Evolutionary conservation across 2,329 filamentous ascomycete species (phyloP), one percentile per base, ranked within the genome.

Genomic region (Aspergillus texensis): DNA sequence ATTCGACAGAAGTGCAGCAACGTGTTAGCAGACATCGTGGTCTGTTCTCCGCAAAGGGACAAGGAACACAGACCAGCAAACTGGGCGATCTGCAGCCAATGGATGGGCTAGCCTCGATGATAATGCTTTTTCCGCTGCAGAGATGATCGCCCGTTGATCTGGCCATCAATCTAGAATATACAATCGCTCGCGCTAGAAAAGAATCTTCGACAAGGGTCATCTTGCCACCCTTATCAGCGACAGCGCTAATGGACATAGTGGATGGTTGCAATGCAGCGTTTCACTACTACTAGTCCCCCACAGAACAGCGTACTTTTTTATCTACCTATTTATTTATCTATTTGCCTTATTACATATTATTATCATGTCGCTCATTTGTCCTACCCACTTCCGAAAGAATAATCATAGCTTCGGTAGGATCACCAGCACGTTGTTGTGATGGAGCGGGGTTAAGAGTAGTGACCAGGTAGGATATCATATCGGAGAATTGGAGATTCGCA

Each of bases 251-350:
- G n/a, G 28, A 19, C 5, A 30, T 14, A 21, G 46, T 50, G 26
- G 24, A 54, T 55, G 52, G 52, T 55, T 55, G 52, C 52, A 55
- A 21, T 55, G 52, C 52, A 55, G 52, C 34, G 52, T 55, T 55
- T 55, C 52, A 39, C 30, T 55, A 24, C 16, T n/a, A 24, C 16
- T n/a, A 54, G 6, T 54, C 30, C 52, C 28, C 10, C 52, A 24
- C 30, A 54, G 21, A 34, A 54, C 2, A 30, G 28, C 28, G 30
- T 32, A 52, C 30, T 52, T 48, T 48, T 21, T 46, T 46, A 21
- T 46, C n/a, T 21, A 26, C 14, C 11, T 45, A n/a, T 45, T 10
- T 21, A n/a, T 46, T 46, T 11, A 21, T 46, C 21, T 43, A 43
- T 28, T 21, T 24, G 4, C n/a, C n/a, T 46, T 24, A 41, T 41